Evolutionary conservation across 768 basidiomycete genomes (phyloP), one percentile per base, ranked within the genome.

Genomic region (Melanogaster broomeanus): DNA sequence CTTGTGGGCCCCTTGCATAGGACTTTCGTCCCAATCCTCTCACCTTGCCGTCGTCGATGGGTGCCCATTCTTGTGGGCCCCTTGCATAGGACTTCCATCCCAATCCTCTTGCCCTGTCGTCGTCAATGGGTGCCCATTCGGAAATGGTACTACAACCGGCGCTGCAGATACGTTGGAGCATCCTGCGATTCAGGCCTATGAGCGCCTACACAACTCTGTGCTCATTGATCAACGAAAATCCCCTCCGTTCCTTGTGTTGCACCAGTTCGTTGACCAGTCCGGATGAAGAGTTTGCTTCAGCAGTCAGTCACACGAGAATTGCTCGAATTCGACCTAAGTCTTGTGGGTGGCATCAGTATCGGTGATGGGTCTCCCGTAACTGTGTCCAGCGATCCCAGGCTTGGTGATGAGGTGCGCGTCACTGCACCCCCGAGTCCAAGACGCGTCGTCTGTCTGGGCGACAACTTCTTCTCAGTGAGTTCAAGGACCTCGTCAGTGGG

Each of bases 241-340:
- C n/a, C n/a, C n/a, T n/a, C n/a, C n/a, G 78, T 50, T 79, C 77
- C 1, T 55, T 83, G 21, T 72, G 82, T 33, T 72, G 87, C 39
- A 88, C 85, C 18, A 86, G 81, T 38, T 91, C 87, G 0, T 77
- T 88, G 72, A 85, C 85, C 0, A 89, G 91, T 60, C 72, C 93
- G n/a, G 88, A 75, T 67, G 73, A 82, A 49, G 85, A 78, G 48
- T 82, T 77, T 42, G 76, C 72, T 33, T 73, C 72, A 21, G 80
- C 72, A 19, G 63, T 77, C 42, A 68, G 70, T 48, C 71, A 69
- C 35, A 75, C 72, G 27, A 70, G 75, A 40, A 72, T 69, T 31
- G 67, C 55, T 72, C 64, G 68, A 74, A 21, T 71, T 83, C 63
- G 68, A 78, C 59, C 28, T 79, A 51, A 61, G 78, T 57, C 61